Evolutionary conservation across 495 filamentous ascomycete genomes (phyloP).

Genomic region (Neurospora sp.): DNA sequence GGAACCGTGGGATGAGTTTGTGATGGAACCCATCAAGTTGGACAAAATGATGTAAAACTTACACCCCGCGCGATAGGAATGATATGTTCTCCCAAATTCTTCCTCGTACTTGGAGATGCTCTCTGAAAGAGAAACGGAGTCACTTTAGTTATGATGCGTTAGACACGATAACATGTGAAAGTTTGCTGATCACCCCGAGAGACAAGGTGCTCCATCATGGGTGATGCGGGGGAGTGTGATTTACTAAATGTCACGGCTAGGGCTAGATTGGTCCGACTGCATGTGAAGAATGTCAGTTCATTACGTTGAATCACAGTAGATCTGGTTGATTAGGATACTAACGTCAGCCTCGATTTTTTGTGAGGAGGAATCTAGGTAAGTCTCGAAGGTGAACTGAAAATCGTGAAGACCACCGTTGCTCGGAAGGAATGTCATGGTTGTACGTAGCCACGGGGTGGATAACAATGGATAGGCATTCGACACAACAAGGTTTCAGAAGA

Average conservation of each 20-base stretch:
- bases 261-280: not conserved
- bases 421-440: conserved; percentile 1
- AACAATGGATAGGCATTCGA: not conserved
- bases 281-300: not conserved
- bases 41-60: not conserved
- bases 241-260: conserved; percentile 11
- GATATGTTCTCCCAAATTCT: conserved; percentile 54
- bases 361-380: conserved; percentile 13
- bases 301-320: not conserved
- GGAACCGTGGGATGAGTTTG: too few species aligned
- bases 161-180: not conserved
- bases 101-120: conserved; percentile 38
- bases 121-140: conserved; percentile 26
- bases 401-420: conserved; percentile 7
- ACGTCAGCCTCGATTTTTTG: conserved; percentile 23
- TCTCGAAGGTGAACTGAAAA: conserved; percentile 28
- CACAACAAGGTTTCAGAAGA: not conserved
- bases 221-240: not conserved
- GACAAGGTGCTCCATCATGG: not conserved
- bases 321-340: conserved; percentile 1
- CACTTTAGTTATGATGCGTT: conserved; percentile 10
- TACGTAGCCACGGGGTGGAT: not conserved
- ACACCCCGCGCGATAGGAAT: conserved; percentile 43
- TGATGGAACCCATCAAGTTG: too few species aligned
- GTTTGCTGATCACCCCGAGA: not conserved